Evolutionary conservation across 23 red algal genomes (phyloP), one percentile per base, ranked within the genome.

Genomic region (Gracilariopsis chorda): DNA sequence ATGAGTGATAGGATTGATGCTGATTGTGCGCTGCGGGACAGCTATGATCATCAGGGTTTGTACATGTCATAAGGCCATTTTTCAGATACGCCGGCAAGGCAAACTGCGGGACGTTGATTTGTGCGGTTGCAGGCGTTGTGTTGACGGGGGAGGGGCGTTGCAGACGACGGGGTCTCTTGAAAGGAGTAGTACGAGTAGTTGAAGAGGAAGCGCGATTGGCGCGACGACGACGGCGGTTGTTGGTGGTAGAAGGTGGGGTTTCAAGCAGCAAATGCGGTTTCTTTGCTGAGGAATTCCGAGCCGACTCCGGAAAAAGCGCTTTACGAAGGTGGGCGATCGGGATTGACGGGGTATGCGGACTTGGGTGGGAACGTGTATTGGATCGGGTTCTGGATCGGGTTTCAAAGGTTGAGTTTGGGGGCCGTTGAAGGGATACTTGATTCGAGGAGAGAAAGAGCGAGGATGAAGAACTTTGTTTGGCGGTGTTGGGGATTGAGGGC

Each of bases 101-200:
- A 12, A 77, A 56, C 21, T 78, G 65, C 14, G 85, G 85, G 1
- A 89, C 85, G 17, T 53, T 48, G 20, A 19, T 73, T 73, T 46
- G 67, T 20, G 42, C 47, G 28, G 13, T 24, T 45, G 67, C 12
- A 23, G 67, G 1, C 2, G 42, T 73, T 4, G 46, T 42, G 29
- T 45, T 60, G 7, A 33, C 48, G 6, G 37, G 36, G 25, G 33
- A 32, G 27, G 85, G 21, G 0, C 70, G 85, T 1, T 25, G 34
- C 53, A 89, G 16, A 13, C 55, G 69, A 1, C 85, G 64, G 29
- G 85, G 85, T 35, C 85, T 67, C 33, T 89, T 89, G 46, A 89
- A 89, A 20, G 85, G 85, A n/a, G 85, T 89, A 19, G 69, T 89
- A 37, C 58, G 65, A 16, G 69, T 14, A 1, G 39, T 69, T 51